Percentiles rank a stretch among this genome's conserved stretches.
Evolutionary conservation across 2,329 filamentous ascomycete genomes (phyloP).

Genomic region (Sporothrix sp.): DNA sequence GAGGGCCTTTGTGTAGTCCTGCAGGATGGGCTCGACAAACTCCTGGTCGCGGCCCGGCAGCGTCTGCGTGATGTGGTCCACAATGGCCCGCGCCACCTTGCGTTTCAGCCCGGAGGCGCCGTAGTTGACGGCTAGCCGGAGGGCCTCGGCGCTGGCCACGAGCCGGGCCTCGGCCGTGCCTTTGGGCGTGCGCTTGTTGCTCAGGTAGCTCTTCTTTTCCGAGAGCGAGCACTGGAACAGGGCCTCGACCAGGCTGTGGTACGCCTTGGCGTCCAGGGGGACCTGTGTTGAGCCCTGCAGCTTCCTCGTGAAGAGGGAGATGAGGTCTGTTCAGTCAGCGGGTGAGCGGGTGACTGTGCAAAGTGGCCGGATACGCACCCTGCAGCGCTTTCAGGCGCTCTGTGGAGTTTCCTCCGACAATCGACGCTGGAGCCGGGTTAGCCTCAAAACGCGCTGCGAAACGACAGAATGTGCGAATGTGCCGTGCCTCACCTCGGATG

Average conservation of each 20-base stretch:
- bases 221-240: slow-evolving; percentile 60
- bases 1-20: slow-evolving; percentile 72
- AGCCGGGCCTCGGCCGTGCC: slow-evolving; percentile 49
- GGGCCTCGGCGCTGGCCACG: slow-evolving; percentile 56
- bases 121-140: slow-evolving; percentile 62
- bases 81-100: slow-evolving; percentile 68
- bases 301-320: slow-evolving; percentile 18
- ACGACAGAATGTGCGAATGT: not conserved
- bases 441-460: not conserved
- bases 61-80: slow-evolving; percentile 73
- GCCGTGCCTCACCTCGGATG: slow-evolving; percentile 14
- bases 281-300: slow-evolving; percentile 17
- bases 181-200: slow-evolving; percentile 37
- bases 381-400: slow-evolving; percentile 18
- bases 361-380: slow-evolving; percentile 10
- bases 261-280: slow-evolving; percentile 62
- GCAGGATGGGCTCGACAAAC: slow-evolving; percentile 58
- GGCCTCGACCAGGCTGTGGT: slow-evolving; percentile 69
- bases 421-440: slow-evolving; percentile 11
- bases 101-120: slow-evolving; percentile 58
- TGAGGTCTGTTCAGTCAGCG: slow-evolving; percentile 15
- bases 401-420: slow-evolving; percentile 15
- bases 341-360: not conserved
- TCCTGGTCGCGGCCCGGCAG: slow-evolving; percentile 51
- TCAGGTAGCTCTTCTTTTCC: slow-evolving; percentile 58